Conservation (phyloP, 2,329 filamentous ascomycete species). For the Venturia oleaginea region DNA sequence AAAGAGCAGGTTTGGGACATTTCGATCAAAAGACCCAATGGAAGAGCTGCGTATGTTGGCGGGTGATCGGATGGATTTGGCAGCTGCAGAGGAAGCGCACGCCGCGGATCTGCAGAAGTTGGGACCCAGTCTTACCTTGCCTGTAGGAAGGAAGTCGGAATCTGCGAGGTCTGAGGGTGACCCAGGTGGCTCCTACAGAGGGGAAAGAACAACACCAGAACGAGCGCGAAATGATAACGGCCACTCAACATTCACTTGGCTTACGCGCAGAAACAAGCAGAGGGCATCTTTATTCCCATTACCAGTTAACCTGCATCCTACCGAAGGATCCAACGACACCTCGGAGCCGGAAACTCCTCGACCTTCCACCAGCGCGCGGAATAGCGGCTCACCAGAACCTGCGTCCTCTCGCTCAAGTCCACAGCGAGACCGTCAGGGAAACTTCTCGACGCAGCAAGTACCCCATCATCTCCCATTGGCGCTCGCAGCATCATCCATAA, state of each 20-base stretch:
- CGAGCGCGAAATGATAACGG: slow-evolving; percentile 42
- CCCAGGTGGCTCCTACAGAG: slow-evolving; percentile 33
- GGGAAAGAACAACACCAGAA: slow-evolving; percentile 54
- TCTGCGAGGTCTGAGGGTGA: slow-evolving; percentile 86
- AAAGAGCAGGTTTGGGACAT: slow-evolving; percentile 12
- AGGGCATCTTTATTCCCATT: slow-evolving; percentile 76
- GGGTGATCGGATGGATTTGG: slow-evolving; percentile 41
- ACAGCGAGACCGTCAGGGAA: neutral
- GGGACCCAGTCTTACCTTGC: slow-evolving; percentile 50
- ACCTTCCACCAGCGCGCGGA: slow-evolving; percentile 22
- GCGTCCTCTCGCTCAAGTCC: slow-evolving; percentile 18
- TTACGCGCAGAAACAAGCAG: slow-evolving; percentile 68
- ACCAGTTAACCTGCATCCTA: slow-evolving; percentile 34
- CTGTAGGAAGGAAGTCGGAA: slow-evolving; percentile 63
- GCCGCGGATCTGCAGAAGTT: slow-evolving; percentile 19
- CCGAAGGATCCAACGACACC: slow-evolving; percentile 19
- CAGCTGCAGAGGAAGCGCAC: neutral
- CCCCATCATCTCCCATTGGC: slow-evolving; percentile 28
- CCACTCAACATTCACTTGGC: slow-evolving; percentile 65
- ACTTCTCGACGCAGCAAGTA: neutral
- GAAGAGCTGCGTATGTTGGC: slow-evolving; percentile 33
- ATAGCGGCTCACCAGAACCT: slow-evolving; percentile 13
- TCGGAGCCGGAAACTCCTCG: slow-evolving; percentile 23
- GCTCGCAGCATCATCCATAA: slow-evolving; percentile 37
- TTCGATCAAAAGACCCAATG: slow-evolving; percentile 9